phyloP scores from a whole-genome alignment of 2,329 filamentous ascomycete species.

The Cordyceps tenuipes region DNA sequence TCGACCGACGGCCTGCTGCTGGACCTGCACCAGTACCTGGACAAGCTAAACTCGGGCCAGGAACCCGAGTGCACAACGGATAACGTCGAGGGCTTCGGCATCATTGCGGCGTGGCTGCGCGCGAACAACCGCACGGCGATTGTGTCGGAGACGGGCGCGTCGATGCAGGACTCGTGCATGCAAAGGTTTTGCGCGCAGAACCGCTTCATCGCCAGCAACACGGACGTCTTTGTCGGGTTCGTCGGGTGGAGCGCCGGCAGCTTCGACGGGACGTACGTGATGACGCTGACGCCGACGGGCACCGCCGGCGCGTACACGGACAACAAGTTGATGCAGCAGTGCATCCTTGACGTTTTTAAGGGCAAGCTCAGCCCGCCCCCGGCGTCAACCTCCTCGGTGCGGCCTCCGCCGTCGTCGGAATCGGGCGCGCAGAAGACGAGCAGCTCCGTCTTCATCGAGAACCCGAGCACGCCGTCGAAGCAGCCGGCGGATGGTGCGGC shows the following conservation, averaged over 20 bases:
- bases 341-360: conserved; percentile 30
- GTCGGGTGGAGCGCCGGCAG: conserved; percentile 39
- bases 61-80: conserved; percentile 43
- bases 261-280: conserved; percentile 32
- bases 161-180: conserved; percentile 33
- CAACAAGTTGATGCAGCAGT: conserved; percentile 34
- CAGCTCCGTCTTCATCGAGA: conserved; percentile 2
- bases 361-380: conserved; percentile 13
- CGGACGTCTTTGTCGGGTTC: conserved; percentile 39
- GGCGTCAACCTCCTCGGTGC: background rate
- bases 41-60: conserved; percentile 49
- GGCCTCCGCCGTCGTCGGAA: background rate
- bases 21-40: conserved; percentile 55
- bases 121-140: conserved; percentile 39
- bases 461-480: background rate
- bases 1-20: conserved; percentile 47
- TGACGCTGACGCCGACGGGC: conserved; percentile 33
- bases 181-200: conserved; percentile 38
- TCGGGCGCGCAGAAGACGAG: background rate
- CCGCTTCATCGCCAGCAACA: conserved; percentile 35
- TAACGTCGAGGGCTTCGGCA: conserved; percentile 40
- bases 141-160: conserved; percentile 45
- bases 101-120: conserved; percentile 35
- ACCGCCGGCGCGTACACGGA: conserved; percentile 23
- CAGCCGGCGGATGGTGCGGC: background rate